Percentiles rank a stretch among this genome's conserved stretches.
These are phyloP conservation scores for Phaeodactylum tricornutum DNA, from an alignment of 108 stramenopile genomes.

Conservation along the genomic window DNA sequence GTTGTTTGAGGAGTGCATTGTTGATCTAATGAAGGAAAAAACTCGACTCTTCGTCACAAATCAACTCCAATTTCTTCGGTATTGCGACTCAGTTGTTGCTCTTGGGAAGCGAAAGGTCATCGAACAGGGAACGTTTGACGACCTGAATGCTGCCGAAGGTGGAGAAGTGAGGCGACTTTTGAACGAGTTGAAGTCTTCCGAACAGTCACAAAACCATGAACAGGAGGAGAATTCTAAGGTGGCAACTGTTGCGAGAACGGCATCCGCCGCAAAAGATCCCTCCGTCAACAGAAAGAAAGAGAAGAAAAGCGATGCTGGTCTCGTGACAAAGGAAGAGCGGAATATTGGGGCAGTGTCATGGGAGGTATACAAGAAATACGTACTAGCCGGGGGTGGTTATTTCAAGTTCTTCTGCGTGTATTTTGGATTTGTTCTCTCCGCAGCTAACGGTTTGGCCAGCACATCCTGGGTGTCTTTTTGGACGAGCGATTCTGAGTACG, in stretches of 20 bases:
- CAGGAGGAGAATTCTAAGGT: constrained; percentile 4
- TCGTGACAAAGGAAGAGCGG: constrained; percentile 60
- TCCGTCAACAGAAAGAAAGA: background rate
- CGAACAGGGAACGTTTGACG: constrained; percentile 62
- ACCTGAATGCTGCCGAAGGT: constrained; percentile 34
- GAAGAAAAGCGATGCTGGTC: constrained; percentile 1
- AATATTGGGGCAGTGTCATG: constrained; percentile 45
- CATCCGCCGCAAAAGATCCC: background rate
- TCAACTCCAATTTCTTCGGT: constrained; percentile 58
- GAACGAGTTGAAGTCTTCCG: constrained; percentile 5
- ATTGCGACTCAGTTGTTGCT: constrained; percentile 70
- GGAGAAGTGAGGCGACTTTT: constrained; percentile 67
- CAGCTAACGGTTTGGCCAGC: constrained; percentile 31
- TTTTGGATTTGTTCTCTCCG: constrained; percentile 35
- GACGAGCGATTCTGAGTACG: constrained; percentile 52
- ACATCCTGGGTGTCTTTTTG: constrained; percentile 51
- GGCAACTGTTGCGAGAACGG: background rate
- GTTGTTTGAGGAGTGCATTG: constrained; percentile 71
- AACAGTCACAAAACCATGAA: background rate
- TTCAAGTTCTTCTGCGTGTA: constrained; percentile 29
- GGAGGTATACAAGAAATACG: constrained; percentile 50
- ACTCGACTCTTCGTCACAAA: constrained; percentile 90
- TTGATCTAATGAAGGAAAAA: constrained; percentile 46
- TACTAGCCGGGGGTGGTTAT: constrained; percentile 52
- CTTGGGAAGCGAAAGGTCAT: constrained; percentile 48